A percentile compares a stretch with the other conserved stretches of the same genome.
These are phyloP conservation scores for Macrolepiota albuminosa DNA, from an alignment of 768 basidiomycete species.

Conservation along the genomic window DNA sequence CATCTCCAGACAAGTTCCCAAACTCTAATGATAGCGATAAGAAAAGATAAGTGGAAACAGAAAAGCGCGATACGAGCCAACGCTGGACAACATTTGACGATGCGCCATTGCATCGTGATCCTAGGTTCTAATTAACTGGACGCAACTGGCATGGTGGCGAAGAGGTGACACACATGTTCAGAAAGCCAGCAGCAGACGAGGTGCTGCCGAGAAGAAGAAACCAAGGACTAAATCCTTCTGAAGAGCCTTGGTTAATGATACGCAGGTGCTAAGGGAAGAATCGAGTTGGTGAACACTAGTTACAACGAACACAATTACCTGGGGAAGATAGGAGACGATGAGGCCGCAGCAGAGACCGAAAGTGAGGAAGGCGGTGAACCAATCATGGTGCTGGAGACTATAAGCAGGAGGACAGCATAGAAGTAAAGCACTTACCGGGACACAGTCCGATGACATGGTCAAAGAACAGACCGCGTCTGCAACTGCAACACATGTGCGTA, in stretches of 20 bases:
- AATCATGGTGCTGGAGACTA: constrained; percentile 60
- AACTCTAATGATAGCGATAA: constrained; percentile 35
- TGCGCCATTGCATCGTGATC: constrained; percentile 78
- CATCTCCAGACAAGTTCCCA: constrained; percentile 71
- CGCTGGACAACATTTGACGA: constrained; percentile 75
- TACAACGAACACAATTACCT: constrained; percentile 40
- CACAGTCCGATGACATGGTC: not conserved
- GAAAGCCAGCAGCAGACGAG: constrained; percentile 73
- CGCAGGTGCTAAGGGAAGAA: constrained; percentile 54
- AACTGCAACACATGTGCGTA: not conserved
- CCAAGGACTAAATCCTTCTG: constrained; percentile 89
- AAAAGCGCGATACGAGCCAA: constrained; percentile 46
- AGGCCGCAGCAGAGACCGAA: constrained; percentile 65
- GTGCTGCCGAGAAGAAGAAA: constrained; percentile 88
- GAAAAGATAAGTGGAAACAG: not conserved
- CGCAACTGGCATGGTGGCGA: not conserved
- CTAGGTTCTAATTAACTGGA: constrained; percentile 32
- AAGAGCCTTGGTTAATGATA: constrained; percentile 73
- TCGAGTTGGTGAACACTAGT: not conserved
- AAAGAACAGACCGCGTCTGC: not conserved
- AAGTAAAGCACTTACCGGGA: not conserved
- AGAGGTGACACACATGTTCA: constrained; percentile 64
- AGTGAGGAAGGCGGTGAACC: constrained; percentile 63
- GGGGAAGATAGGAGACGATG: constrained; percentile 79
- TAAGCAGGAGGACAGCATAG: not conserved